These are phyloP conservation scores for Cyberlindnera xylosilytica DNA, from an alignment of 805 yeast species.

Conservation along the genomic window DNA sequence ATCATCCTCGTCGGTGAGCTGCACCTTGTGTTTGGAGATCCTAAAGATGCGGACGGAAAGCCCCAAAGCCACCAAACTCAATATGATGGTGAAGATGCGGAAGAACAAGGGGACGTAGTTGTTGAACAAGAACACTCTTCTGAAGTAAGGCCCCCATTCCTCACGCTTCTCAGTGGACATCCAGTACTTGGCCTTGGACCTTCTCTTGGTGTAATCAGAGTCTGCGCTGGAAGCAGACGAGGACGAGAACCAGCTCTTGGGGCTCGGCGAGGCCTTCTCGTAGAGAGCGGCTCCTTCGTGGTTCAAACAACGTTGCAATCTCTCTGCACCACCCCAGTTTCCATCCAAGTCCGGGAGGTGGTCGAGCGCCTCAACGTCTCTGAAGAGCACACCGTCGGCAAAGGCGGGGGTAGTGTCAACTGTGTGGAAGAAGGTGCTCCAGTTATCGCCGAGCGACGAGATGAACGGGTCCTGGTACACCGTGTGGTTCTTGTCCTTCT, in stretches of 20 bases:
- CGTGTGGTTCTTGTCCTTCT: conserved; percentile 3
- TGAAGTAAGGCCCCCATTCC: conserved; percentile 60
- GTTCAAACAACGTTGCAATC: conserved; percentile 51
- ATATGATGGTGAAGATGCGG: conserved; percentile 53
- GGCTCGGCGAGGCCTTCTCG: background rate
- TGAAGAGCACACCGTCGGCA: conserved; percentile 23
- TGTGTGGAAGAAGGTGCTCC: conserved; percentile 49
- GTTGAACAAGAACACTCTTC: conserved; percentile 60
- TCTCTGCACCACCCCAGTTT: conserved; percentile 70
- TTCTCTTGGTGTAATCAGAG: conserved; percentile 37
- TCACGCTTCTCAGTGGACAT: conserved; percentile 59
- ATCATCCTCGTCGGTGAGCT: conserved; percentile 8
- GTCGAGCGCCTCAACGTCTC: conserved; percentile 24
- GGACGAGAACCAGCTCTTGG: conserved; percentile 6
- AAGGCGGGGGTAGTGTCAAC: conserved; percentile 42
- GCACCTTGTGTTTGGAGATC: conserved; percentile 31
- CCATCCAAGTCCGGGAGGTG: conserved; percentile 42
- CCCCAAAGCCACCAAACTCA: conserved; percentile 68
- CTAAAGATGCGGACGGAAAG: conserved; percentile 60
- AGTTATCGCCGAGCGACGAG: conserved; percentile 39
- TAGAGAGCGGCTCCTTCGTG: conserved; percentile 27
- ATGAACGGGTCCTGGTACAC: conserved; percentile 32
- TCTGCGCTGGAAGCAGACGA: conserved; percentile 7
- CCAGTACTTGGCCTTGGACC: conserved; percentile 66
- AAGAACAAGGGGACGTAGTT: conserved; percentile 80